Conservation (phyloP, 1,139 yeast species). For the Geotrichum citri-aurantii region DNA sequence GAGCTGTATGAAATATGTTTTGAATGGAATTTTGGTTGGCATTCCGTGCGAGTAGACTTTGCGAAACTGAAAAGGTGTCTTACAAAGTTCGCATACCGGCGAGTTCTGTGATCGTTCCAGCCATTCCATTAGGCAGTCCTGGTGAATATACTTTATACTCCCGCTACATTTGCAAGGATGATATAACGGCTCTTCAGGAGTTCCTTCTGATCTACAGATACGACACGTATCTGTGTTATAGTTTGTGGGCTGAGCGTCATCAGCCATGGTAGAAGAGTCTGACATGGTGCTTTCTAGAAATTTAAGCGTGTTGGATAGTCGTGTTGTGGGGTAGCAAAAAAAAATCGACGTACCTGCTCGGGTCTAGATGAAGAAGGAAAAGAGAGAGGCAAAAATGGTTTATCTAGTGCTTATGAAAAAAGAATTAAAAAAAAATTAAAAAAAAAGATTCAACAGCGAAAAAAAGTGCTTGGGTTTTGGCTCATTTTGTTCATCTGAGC, state of each 20-base stretch:
- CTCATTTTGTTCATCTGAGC: neutral
- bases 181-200: conserved; percentile 68
- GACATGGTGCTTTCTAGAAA: conserved; percentile 1
- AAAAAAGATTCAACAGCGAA: neutral
- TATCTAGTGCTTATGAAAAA: neutral
- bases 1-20: neutral
- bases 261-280: conserved; percentile 4
- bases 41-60: conserved; percentile 66
- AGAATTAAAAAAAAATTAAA: no score
- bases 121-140: conserved; percentile 90
- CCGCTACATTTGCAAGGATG: conserved; percentile 96
- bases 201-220: conserved; percentile 90
- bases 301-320: neutral
- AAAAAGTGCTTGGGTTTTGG: neutral
- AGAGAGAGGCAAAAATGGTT: neutral
- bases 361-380: neutral
- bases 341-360: neutral
- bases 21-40: conserved; percentile 43
- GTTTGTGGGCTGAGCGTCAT: conserved; percentile 1
- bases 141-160: conserved; percentile 87
- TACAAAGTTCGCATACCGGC: conserved; percentile 83
- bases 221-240: conserved; percentile 55
- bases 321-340: neutral
- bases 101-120: conserved; percentile 56
- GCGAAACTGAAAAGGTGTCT: conserved; percentile 64